phyloP scores from a whole-genome alignment of 139 green algal species.

The Haematococcus sp. region DNA sequence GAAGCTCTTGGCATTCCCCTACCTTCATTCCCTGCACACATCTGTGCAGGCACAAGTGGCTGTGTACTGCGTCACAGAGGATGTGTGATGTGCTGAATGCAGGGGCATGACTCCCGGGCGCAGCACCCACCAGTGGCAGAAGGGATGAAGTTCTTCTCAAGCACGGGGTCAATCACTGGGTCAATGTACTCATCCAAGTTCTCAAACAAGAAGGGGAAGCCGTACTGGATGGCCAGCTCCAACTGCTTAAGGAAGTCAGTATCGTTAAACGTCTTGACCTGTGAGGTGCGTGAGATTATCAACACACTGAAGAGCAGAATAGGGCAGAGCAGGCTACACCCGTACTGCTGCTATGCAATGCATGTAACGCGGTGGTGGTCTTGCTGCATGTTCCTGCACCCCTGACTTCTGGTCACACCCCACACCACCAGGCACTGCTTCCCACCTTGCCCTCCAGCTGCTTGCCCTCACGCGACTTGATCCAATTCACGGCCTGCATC shows the following conservation, averaged over 20 bases:
- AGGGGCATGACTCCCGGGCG: no score
- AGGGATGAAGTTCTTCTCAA: constrained; percentile 76
- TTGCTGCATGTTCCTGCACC: not conserved
- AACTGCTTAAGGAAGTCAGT: constrained; percentile 90
- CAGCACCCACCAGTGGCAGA: constrained; percentile 23
- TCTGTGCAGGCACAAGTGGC: no score
- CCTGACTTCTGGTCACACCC: no score
- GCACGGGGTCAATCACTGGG: constrained; percentile 85
- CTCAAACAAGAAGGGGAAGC: constrained; percentile 88
- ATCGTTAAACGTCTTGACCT: constrained; percentile 88
- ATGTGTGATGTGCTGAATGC: no score
- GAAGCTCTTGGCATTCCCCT: no score
- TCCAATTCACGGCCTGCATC: constrained; percentile 87
- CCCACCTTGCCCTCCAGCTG: constrained; percentile 52
- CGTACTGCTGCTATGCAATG: not conserved
- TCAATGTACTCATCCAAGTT: constrained; percentile 92
- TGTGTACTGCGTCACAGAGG: no score
- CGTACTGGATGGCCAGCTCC: constrained; percentile 89
- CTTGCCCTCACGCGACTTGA: constrained; percentile 82
- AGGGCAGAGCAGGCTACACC: not conserved
- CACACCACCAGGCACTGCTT: no score
- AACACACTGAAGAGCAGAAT: not conserved
- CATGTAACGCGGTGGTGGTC: not conserved
- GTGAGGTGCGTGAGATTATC: not conserved
- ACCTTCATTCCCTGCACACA: no score